These are phyloP conservation scores for Colletotrichum neosansevieriae DNA, from an alignment of 2,329 filamentous ascomycete genomes.

Conservation along the genomic window DNA sequence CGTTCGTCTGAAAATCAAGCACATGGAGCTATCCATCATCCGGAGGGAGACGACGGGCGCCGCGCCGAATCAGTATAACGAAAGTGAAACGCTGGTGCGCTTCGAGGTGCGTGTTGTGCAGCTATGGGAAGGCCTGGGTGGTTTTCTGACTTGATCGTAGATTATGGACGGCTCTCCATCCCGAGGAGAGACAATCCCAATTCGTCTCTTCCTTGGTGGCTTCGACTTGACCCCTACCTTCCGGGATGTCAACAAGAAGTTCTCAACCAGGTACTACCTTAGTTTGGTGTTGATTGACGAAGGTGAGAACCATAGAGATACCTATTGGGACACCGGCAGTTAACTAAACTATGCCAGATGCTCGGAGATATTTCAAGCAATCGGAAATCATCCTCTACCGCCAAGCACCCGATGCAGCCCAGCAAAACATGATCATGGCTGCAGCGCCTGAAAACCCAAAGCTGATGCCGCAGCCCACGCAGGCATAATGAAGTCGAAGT, in stretches of 20 bases:
- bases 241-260: slow-evolving; percentile 99
- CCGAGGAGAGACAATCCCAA: slow-evolving; percentile 93
- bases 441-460: slow-evolving; percentile 62
- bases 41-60: slow-evolving; percentile 95
- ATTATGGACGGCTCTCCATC: slow-evolving; percentile 99
- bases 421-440: slow-evolving; percentile 53
- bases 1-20: slow-evolving; percentile 98
- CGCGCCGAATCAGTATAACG: slow-evolving; percentile 98
- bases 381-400: slow-evolving; percentile 97
- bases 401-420: slow-evolving; percentile 74
- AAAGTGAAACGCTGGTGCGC: slow-evolving; percentile 96
- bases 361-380: slow-evolving; percentile 98
- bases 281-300: slow-evolving; percentile 96
- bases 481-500: slow-evolving; percentile 10
- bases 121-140: not conserved
- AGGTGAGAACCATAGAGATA: slow-evolving; percentile 62
- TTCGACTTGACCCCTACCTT: slow-evolving; percentile 99
- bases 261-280: slow-evolving; percentile 97
- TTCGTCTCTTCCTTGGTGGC: slow-evolving; percentile 94
- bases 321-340: slow-evolving; percentile 14
- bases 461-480: slow-evolving; percentile 51
- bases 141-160: slow-evolving; percentile 53
- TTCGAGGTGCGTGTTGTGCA: slow-evolving; percentile 76
- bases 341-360: slow-evolving; percentile 70
- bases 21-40: slow-evolving; percentile 99